Evolutionary conservation across 1,284 basidiomycete genomes (phyloP), one percentile per base, ranked within the genome.

Genomic region (Mycosarcoma maydis): DNA sequence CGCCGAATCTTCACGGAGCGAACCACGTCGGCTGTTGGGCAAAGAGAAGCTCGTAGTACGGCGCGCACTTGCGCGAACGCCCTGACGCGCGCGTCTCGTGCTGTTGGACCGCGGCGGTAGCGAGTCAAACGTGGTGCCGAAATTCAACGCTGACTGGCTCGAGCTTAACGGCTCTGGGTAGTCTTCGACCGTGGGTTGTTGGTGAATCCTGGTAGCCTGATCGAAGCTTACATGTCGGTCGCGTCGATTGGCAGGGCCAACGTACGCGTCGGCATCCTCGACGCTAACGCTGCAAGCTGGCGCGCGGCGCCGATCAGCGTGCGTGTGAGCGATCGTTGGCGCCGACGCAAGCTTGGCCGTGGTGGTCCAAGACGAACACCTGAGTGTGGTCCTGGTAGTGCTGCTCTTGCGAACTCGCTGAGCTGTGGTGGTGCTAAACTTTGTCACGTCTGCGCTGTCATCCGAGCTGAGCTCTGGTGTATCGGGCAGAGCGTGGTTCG

Each of bases 401-500:
- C 61, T 70, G 33, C 22, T 33, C n/a, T 48, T 56, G 27, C 61
- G 57, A 7, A 36, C 59, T 41, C 53, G 49, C 36, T 60, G 57
- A 0, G 49, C 55, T 6, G 57, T 66, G 41, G 58, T 62, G 24
- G 56, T 57, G 38, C 44, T 61, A 27, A 53, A 69, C 33, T 22
- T 52, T 11, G 53, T 54, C 6, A 38, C 33, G 19, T 70, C 67
- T 24, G 53, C 48, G 16, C 45, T 51, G n/a, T 74, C 72, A 24
- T 72, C 69, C 2, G 68, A 72, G 37, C 62, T 74, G 37, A 60
- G 38, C 37, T 72, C 72, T 13, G 72, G 72, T 7, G 69, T 74
- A 39, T 61, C 69, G 16, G 62, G 54, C 20, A 68, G 69, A 10
- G 50, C 54, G 16, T 52, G 33, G 14, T 29, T 36, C 20, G 36